Evolutionary conservation across 768 basidiomycete genomes (phyloP).

Genomic region (Leucocoprinus sp.): DNA sequence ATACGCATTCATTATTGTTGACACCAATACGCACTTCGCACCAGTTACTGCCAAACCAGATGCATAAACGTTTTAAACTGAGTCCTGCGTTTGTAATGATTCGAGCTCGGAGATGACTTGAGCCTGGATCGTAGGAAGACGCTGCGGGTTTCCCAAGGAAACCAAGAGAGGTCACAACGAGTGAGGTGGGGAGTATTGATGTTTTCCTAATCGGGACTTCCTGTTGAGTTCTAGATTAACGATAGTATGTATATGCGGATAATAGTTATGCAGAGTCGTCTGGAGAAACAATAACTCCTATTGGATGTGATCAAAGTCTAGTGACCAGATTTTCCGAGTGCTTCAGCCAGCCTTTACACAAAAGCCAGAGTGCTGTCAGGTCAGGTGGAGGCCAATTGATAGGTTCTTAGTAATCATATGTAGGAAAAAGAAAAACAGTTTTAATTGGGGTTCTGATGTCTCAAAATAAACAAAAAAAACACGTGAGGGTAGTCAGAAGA

Average conservation of each 20-base stretch:
- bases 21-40: conserved; percentile 83
- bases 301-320: conserved; percentile 78
- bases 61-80: conserved; percentile 63
- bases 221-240: conserved; percentile 39
- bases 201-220: conserved; percentile 50
- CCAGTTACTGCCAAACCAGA: conserved; percentile 92
- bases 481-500: too few relatives aligned
- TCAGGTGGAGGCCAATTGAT: conserved; percentile 20
- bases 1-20: conserved; percentile 92
- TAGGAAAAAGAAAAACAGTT: too few relatives aligned
- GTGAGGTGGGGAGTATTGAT: conserved; percentile 50
- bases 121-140: conserved; percentile 50
- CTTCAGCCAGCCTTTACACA: conserved; percentile 56
- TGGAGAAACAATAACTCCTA: conserved; percentile 28
- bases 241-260: conserved; percentile 53
- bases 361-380: conserved; percentile 44
- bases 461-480: too few relatives aligned
- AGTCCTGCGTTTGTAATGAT: conserved; percentile 32
- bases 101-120: conserved; percentile 53
- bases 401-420: too few relatives aligned
- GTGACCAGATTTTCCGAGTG: conserved; percentile 64
- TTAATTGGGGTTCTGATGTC: too few relatives aligned
- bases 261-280: conserved; percentile 32
- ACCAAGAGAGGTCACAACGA: conserved; percentile 84
- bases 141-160: conserved; percentile 62